phyloP scores from a whole-genome alignment of 2,329 filamentous ascomycete genomes.

The Aspergillus fructus region DNA sequence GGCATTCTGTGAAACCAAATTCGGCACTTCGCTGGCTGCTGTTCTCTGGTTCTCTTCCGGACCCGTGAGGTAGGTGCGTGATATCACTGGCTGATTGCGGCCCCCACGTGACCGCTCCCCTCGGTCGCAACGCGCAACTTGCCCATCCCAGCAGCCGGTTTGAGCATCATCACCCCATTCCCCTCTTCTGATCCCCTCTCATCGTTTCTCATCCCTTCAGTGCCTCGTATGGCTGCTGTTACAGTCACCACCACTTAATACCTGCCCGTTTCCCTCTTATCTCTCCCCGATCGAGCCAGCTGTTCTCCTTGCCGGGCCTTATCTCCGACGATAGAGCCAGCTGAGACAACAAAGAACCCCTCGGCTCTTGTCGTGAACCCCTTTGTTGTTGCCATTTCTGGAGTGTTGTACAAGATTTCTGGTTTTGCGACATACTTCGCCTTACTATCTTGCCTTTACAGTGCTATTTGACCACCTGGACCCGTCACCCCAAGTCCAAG shows the following conservation, averaged over 20 bases:
- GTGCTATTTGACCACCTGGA: neutral
- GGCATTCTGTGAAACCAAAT: conserved; percentile 23
- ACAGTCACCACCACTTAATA: conserved; percentile 9
- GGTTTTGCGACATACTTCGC: neutral
- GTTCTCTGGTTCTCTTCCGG: conserved; percentile 18
- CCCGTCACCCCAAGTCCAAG: neutral
- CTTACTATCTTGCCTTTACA: neutral
- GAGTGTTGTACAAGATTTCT: neutral
- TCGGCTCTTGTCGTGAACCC: conserved; percentile 8
- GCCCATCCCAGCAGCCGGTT: conserved; percentile 14
- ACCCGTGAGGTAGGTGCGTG: conserved; percentile 39
- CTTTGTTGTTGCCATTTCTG: conserved; percentile 6
- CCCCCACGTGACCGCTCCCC: conserved; percentile 38
- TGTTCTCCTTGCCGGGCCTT: conserved; percentile 28
- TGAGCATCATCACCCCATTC: conserved; percentile 14
- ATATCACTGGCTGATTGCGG: conserved; percentile 40
- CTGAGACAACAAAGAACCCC: conserved; percentile 22
- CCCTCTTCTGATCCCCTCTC: conserved; percentile 9
- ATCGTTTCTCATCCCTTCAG: conserved; percentile 15
- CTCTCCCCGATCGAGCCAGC: conserved; percentile 12
- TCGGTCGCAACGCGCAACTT: conserved; percentile 27
- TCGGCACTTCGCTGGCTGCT: neutral
- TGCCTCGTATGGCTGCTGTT: conserved; percentile 19
- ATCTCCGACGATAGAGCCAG: conserved; percentile 40
- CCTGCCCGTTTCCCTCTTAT: conserved; percentile 10